phyloP scores from a whole-genome alignment of 805 yeast species.

The Yarrowia osloensis region DNA sequence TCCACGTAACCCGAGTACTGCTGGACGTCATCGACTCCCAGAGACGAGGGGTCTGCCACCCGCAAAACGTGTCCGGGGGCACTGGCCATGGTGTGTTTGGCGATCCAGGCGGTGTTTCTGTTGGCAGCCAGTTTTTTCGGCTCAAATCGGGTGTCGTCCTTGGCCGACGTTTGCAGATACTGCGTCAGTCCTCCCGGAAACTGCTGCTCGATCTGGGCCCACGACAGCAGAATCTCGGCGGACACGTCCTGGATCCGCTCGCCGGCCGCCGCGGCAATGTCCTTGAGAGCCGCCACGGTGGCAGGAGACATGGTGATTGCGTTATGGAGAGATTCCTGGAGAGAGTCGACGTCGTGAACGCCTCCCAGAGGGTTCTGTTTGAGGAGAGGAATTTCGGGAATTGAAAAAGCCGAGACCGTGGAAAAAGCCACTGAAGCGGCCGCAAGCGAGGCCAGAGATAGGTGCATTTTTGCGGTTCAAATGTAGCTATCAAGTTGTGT shows the following conservation, averaged over 20 bases:
- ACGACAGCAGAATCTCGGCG: constrained; percentile 3
- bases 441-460: background rate
- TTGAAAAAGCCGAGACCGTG: background rate
- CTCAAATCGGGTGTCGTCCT: constrained; percentile 3
- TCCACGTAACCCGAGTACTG: constrained; percentile 76
- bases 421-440: background rate
- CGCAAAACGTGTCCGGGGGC: constrained; percentile 53
- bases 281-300: constrained; percentile 4
- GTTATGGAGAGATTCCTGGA: background rate
- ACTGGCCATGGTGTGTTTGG: constrained; percentile 5
- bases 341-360: background rate
- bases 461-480: background rate
- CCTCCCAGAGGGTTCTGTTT: background rate
- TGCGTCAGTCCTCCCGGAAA: constrained; percentile 3
- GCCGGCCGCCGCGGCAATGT: constrained; percentile 14
- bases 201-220: constrained; percentile 20
- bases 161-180: background rate
- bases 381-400: constrained; percentile 18
- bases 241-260: constrained; percentile 3
- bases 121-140: constrained; percentile 17
- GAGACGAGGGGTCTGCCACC: constrained; percentile 58
- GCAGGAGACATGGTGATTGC: background rate
- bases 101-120: constrained; percentile 20
- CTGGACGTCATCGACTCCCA: constrained; percentile 71
- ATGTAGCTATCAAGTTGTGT: background rate